Evolutionary conservation across 495 filamentous ascomycete genomes (phyloP).

Genomic region (Penicillium riverlandense): DNA sequence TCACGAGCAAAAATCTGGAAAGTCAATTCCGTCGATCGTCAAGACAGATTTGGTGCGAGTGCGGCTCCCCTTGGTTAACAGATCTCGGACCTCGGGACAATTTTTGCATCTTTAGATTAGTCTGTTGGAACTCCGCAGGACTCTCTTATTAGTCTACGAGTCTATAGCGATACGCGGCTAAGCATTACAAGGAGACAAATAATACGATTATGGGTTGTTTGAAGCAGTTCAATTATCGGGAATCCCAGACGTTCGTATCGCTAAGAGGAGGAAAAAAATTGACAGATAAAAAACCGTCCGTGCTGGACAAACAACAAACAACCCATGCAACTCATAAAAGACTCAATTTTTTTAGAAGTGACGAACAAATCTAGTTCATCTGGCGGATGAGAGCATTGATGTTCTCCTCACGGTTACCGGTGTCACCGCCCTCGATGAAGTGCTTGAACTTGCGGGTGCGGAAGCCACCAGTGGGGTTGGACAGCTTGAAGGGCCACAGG

Average conservation of each 20-base stretch:
- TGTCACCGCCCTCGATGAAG: conserved; percentile 97
- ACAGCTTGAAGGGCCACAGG: conserved; percentile 99
- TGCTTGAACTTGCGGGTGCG: conserved; percentile 95
- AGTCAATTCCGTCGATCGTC: no score
- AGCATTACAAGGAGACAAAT: conserved; percentile 1
- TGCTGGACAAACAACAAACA: conserved; percentile 15
- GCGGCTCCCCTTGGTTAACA: no score
- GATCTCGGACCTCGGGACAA: conserved; percentile 1
- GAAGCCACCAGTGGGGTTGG: conserved; percentile 95
- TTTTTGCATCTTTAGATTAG: background rate
- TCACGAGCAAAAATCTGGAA: no score
- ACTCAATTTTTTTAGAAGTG: no score
- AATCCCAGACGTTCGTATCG: conserved; percentile 37
- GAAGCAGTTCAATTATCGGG: conserved; percentile 32
- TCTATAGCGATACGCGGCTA: no score
- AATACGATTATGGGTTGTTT: conserved; percentile 25
- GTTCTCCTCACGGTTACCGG: conserved; percentile 97
- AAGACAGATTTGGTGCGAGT: no score
- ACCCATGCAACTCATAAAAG: background rate
- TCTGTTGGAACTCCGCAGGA: no score
- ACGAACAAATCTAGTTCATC: conserved; percentile 76
- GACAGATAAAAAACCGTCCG: conserved; percentile 32
- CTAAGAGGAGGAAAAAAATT: conserved; percentile 14
- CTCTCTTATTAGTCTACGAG: no score
- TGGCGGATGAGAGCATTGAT: conserved; percentile 94